These are phyloP conservation scores for Dictyostelium brefeldianum DNA, from an alignment of 78 protist species.

Conservation along the genomic window DNA sequence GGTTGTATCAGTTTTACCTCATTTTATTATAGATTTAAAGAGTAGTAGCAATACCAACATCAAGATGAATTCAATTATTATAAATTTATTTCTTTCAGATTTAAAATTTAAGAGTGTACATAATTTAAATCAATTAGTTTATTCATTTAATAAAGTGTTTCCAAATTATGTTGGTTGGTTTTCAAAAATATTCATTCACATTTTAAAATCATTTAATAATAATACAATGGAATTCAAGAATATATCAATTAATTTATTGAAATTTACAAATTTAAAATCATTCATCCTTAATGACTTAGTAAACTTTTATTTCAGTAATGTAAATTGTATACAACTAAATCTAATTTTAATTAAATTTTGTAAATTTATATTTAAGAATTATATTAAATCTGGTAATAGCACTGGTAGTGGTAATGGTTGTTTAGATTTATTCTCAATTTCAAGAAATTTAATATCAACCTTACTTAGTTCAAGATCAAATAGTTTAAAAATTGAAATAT, in stretches of 20 bases:
- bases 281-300: background rate
- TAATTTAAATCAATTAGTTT: background rate
- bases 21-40: slow-evolving; percentile 2
- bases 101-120: background rate
- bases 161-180: background rate
- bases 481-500: background rate
- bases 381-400: background rate
- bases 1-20: background rate
- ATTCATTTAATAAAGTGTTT: background rate
- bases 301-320: background rate
- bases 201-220: background rate
- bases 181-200: background rate
- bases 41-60: background rate
- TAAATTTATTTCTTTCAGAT: background rate
- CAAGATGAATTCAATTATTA: background rate
- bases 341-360: background rate
- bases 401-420: background rate
- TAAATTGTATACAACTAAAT: background rate
- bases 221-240: background rate
- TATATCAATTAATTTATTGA: background rate
- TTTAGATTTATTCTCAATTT: background rate
- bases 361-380: background rate
- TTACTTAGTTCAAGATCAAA: background rate
- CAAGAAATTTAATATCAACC: no score
- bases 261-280: background rate